Evolutionary conservation across 768 basidiomycete species (phyloP).

Genomic region (Myochromella boudieri): DNA sequence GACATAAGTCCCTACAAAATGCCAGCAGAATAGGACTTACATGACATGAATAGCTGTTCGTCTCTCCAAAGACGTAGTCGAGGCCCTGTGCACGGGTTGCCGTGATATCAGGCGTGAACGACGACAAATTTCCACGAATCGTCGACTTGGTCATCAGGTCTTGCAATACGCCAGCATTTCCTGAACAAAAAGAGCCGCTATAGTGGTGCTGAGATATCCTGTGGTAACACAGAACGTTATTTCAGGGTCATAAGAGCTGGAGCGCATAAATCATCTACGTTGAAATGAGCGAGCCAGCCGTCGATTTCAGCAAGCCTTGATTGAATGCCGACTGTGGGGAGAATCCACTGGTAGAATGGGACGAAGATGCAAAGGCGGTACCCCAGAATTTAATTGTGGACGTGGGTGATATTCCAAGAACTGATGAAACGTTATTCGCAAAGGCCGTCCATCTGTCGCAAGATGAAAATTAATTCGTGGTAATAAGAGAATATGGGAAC

Average conservation of each 20-base stretch:
- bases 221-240: background rate
- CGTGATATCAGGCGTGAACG: slow-evolving; percentile 51
- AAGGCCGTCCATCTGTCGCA: slow-evolving; percentile 56
- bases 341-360: slow-evolving; percentile 46
- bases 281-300: slow-evolving; percentile 49
- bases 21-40: slow-evolving; percentile 22
- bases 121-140: slow-evolving; percentile 55
- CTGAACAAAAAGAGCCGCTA: slow-evolving; percentile 64
- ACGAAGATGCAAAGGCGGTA: slow-evolving; percentile 49
- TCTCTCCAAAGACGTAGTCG: slow-evolving; percentile 63
- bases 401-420: slow-evolving; percentile 33
- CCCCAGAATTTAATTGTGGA: slow-evolving; percentile 48
- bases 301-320: slow-evolving; percentile 47
- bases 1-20: background rate
- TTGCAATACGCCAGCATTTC: slow-evolving; percentile 51
- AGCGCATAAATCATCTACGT: slow-evolving; percentile 43
- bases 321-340: slow-evolving; percentile 61
- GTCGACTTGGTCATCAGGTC: slow-evolving; percentile 66
- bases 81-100: slow-evolving; percentile 46
- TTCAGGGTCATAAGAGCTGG: background rate
- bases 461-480: no score
- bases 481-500: no score
- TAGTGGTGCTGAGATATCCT: slow-evolving; percentile 59
- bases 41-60: slow-evolving; percentile 51
- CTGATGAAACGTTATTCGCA: slow-evolving; percentile 46